Percentiles rank a stretch among this genome's conserved stretches.
Evolutionary conservation across 345 rosid genomes (phyloP).

Genomic region (Raphanus sativus): DNA sequence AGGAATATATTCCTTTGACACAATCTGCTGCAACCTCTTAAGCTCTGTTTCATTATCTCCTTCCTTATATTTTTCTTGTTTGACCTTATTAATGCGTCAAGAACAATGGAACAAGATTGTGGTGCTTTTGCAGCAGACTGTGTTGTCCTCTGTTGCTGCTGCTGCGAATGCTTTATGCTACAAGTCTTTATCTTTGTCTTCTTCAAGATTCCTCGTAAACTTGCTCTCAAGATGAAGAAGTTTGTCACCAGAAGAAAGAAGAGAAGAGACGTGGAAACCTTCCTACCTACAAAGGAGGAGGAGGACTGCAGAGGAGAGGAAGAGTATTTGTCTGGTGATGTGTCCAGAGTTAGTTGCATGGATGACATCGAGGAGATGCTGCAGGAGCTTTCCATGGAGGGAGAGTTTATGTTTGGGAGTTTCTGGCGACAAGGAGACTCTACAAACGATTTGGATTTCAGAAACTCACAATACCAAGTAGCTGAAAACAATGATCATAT

Average conservation of each 20-base stretch:
- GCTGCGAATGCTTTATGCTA: slow-evolving; percentile 72
- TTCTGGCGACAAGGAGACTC: slow-evolving; percentile 63
- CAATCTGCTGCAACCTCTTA: slow-evolving; percentile 29
- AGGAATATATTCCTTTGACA: slow-evolving; percentile 36
- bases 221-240: slow-evolving; percentile 48
- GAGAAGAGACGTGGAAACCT: slow-evolving; percentile 8
- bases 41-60: slow-evolving; percentile 9
- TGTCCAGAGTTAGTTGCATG: slow-evolving; percentile 36
- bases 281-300: slow-evolving; percentile 11
- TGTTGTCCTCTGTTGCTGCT: slow-evolving; percentile 59
- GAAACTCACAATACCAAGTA: slow-evolving; percentile 19
- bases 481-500: neutral
- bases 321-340: neutral
- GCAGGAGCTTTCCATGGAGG: slow-evolving; percentile 52
- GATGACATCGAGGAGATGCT: slow-evolving; percentile 60
- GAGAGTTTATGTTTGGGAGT: slow-evolving; percentile 86
- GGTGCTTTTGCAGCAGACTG: slow-evolving; percentile 71
- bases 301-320: slow-evolving; percentile 23
- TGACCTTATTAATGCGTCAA: slow-evolving; percentile 14
- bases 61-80: slow-evolving; percentile 4
- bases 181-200: slow-evolving; percentile 58
- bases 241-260: slow-evolving; percentile 45
- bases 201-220: slow-evolving; percentile 55
- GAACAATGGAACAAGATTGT: slow-evolving; percentile 49
- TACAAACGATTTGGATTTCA: slow-evolving; percentile 18